Evolutionary conservation across 345 rosid species (phyloP).

Genomic region (Salix viminalis): DNA sequence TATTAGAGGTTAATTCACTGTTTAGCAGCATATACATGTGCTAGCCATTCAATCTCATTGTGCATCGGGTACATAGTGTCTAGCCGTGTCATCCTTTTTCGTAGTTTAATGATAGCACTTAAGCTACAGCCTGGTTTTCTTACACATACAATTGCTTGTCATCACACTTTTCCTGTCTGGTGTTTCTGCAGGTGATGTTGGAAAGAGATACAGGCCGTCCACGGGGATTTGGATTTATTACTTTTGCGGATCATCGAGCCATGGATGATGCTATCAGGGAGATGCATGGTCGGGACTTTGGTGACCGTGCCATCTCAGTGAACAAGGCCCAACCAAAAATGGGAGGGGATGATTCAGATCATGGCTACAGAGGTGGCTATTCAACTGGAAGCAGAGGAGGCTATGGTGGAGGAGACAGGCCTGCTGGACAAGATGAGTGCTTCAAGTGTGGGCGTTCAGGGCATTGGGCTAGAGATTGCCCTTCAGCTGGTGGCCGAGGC

Average conservation of each 20-base stretch:
- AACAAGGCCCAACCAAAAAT: slow-evolving; percentile 92
- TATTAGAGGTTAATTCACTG: neutral
- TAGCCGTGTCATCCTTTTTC: slow-evolving; percentile 14
- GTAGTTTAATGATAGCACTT: neutral
- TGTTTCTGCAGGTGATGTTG: slow-evolving; percentile 74
- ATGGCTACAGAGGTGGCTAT: slow-evolving; percentile 78
- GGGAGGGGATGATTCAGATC: slow-evolving; percentile 72
- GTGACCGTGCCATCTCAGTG: slow-evolving; percentile 86
- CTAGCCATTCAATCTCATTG: neutral
- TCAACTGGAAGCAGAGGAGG: slow-evolving; percentile 65
- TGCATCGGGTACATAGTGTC: neutral
- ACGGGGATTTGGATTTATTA: slow-evolving; percentile 95
- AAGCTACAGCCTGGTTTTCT: slow-evolving; percentile 18
- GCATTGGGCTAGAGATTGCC: slow-evolving; percentile 99
- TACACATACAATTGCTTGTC: slow-evolving; percentile 18
- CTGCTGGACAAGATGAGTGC: slow-evolving; percentile 82
- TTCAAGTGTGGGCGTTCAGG: slow-evolving; percentile 92
- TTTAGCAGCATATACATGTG: neutral
- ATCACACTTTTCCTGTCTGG: slow-evolving; percentile 17
- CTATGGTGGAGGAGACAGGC: slow-evolving; percentile 66
- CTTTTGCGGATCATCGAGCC: slow-evolving; percentile 83
- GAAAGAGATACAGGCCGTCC: slow-evolving; percentile 95
- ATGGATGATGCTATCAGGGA: slow-evolving; percentile 96
- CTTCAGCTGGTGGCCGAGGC: slow-evolving; percentile 80
- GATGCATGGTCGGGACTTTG: slow-evolving; percentile 92